Conservation (phyloP, 495 filamentous ascomycete species). For the Thermochaetoides thermophila region DNA sequence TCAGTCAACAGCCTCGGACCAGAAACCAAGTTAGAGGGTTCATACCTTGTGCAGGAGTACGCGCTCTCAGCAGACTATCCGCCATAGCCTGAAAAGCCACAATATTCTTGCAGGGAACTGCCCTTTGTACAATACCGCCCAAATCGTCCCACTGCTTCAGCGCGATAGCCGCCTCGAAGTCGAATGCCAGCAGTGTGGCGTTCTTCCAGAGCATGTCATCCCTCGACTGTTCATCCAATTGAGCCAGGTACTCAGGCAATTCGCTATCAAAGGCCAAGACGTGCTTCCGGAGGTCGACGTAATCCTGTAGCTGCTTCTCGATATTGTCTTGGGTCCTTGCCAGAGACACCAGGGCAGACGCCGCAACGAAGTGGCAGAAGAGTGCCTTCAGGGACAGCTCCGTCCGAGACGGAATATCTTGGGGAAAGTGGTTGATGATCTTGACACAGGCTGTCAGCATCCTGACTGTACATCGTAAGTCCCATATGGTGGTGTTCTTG, state of each 20-base stretch:
- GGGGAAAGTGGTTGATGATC: slow-evolving; percentile 46
- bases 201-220: slow-evolving; percentile 46
- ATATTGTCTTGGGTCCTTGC: slow-evolving; percentile 50
- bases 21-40: not conserved
- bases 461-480: slow-evolving; percentile 33
- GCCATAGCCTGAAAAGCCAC: slow-evolving; percentile 37
- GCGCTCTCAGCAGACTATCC: slow-evolving; percentile 43
- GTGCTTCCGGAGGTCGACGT: slow-evolving; percentile 40
- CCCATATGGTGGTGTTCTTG: slow-evolving; percentile 40
- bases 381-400: slow-evolving; percentile 45
- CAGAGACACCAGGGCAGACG: slow-evolving; percentile 41
- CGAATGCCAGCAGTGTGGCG: slow-evolving; percentile 48
- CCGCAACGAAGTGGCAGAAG: slow-evolving; percentile 54
- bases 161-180: slow-evolving; percentile 58
- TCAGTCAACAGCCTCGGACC: not conserved
- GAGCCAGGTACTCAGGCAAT: slow-evolving; percentile 21
- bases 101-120: slow-evolving; percentile 22
- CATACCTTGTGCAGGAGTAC: slow-evolving; percentile 34
- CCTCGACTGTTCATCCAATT: slow-evolving; percentile 28
- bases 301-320: slow-evolving; percentile 44
- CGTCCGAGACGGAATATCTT: slow-evolving; percentile 26
- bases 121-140: slow-evolving; percentile 43
- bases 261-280: slow-evolving; percentile 37
- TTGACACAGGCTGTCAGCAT: slow-evolving; percentile 45
- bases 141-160: slow-evolving; percentile 56